Base-by-base conservation (phyloP, 768 basidiomycete species). In the Tylopilus sp. region DNA sequence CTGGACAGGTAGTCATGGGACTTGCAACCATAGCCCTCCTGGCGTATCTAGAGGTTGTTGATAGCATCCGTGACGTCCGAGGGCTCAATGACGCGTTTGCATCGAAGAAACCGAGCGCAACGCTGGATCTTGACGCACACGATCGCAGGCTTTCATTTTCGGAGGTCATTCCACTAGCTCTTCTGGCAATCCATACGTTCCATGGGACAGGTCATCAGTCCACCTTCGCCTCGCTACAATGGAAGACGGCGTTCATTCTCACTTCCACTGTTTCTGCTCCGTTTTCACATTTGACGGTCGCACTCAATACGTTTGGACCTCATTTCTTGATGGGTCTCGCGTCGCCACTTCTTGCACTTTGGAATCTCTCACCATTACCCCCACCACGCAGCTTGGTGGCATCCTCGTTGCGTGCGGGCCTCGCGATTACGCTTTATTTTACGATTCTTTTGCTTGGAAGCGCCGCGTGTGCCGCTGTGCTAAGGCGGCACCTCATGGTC, bases 151-250 rank as follows among this genome's bases (percentile, higher is more conserved):
- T 84, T 11, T 68, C 69, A 8, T 90, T 95, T 67, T 70, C 79
- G 7, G 90, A 95, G 52, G 70, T 88, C 21, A 75, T 81, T 0
- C 85, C 86, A 0, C 66, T 98, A 13, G 86, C 86, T 1, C 77
- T 98, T 8, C 74, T 97, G 11, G 87, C 85, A 0, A 69, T 88
- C 35, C 79, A 91, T 44, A 69, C 79, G 8, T 98, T 95, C 76
- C 91, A 88, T 65, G 75, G 81, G 0, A 98, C 95, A 0, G 95
- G 97, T 2, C 97, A 99, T 62, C 94, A 98, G 69, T 79, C 93
- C 1, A 86, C 86, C 3, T 76, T 98, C 36, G 79, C 91, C 1
- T 88, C 91, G 3, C 80, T 99, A 39, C 95, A 98, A 59, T 99
- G 95, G 97, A 97, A 97, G 67, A 72, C 86, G 1, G 95, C 89